Evolutionary conservation across 352 stramenopile species (phyloP), one percentile per base, ranked within the genome.

Genomic region (Phytophthora pistaciae): DNA sequence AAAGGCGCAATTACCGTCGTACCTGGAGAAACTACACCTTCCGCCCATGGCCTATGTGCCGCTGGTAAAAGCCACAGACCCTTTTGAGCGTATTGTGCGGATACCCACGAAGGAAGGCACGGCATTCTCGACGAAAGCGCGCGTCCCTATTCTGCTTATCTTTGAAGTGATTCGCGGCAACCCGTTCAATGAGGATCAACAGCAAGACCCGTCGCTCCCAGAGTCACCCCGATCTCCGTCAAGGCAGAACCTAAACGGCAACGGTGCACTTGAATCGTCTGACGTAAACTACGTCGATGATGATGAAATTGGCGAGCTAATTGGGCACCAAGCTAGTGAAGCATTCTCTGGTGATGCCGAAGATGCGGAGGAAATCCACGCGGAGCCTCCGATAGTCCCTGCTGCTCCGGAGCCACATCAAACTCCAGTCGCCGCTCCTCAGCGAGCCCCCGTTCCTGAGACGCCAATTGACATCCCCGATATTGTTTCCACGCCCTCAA

Each of bases 41-140:
- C 90, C 88, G n/a, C 88, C 88, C 2, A 96, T 96, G 86, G 91
- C 90, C 18, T 97, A 96, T 61, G 90, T 97, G 11, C 91, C 91
- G 7, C 75, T 96, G 13, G 87, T 94, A 18, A 96, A 96, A 61
- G 91, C 90, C 8, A 96, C 90, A 1, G 91, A 97, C 61, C 89
- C 91, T 23, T 96, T 96, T 62, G 91, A 97, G 68, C 89, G 89
- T 11, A 95, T 97, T 33, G 83, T 95, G 36, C 84, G 85, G 25
- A 94, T 97, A 62, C 89, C 89, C 6, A 87, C 83, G 1, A 94
- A 93, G 42, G 90, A 97, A 88, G 90, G 90, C 38, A 96, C 90
- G 2, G 90, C 88, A 0, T 97, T 97, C 56, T 96, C 88, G 13
- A 97, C 90, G 9, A 96, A 97, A 59, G 88, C 87, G 18, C 88